These are phyloP conservation scores for Syzygium syzygioides DNA, from an alignment of 441 rosid species.

Conservation along the genomic window DNA sequence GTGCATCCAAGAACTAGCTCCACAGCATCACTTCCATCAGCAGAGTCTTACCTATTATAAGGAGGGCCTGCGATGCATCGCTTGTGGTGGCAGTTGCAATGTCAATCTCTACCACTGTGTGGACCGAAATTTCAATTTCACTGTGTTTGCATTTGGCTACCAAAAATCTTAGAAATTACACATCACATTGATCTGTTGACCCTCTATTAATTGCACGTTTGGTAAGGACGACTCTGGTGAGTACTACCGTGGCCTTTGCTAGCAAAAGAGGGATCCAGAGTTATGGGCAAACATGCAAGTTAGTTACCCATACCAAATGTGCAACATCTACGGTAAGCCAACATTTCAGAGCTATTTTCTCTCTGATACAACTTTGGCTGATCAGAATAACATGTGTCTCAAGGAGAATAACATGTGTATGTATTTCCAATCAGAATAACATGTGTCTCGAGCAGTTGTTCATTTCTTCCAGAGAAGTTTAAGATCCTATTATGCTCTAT, in stretches of 20 bases:
- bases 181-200: not conserved
- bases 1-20: not conserved
- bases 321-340: too few species aligned
- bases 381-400: too few species aligned
- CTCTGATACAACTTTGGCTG: too few species aligned
- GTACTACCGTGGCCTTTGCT: not conserved
- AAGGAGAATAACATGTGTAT: too few species aligned
- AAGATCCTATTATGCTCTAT: too few species aligned
- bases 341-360: too few species aligned
- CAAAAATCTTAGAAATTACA: too few species aligned
- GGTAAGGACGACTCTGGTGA: not conserved
- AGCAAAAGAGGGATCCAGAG: conserved; percentile 1
- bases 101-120: not conserved
- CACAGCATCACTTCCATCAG: too few species aligned
- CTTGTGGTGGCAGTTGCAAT: not conserved
- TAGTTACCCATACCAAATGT: not conserved
- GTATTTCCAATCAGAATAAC: too few species aligned
- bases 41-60: too few species aligned
- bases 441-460: too few species aligned
- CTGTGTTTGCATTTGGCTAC: not conserved
- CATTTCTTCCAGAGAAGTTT: too few species aligned
- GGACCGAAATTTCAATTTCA: not conserved
- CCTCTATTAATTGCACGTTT: not conserved
- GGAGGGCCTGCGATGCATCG: not conserved
- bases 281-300: not conserved